Conservation (phyloP, 1,284 basidiomycete species). For the Rhodofomes roseus region DNA sequence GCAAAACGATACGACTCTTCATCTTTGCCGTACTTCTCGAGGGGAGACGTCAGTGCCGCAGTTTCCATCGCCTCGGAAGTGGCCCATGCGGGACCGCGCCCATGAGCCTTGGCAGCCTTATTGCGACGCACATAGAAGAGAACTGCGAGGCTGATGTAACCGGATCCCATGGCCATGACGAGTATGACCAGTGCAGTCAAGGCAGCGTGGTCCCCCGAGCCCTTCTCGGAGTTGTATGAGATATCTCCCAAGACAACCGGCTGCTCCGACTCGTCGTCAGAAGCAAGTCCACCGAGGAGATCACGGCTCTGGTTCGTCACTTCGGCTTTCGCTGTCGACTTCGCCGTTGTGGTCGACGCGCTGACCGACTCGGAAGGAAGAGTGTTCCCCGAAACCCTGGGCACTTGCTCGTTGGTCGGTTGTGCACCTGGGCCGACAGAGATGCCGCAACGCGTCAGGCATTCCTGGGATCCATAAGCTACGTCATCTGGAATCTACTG, state of each 20-base stretch:
- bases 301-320: conserved; percentile 14
- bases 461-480: conserved; percentile 30
- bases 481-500: conserved; percentile 33
- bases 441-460: conserved; percentile 31
- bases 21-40: conserved; percentile 11
- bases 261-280: conserved; percentile 34
- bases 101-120: conserved; percentile 3
- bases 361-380: conserved; percentile 19
- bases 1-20: too few species aligned
- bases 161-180: conserved; percentile 22
- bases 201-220: conserved; percentile 17
- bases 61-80: conserved; percentile 19
- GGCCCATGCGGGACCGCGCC: conserved; percentile 14
- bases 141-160: conserved; percentile 22
- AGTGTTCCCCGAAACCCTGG: conserved; percentile 29
- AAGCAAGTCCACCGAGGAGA: conserved; percentile 15
- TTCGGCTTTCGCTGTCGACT: conserved; percentile 4
- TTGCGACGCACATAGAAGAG: conserved; percentile 16
- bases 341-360: conserved; percentile 7
- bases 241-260: too few species aligned
- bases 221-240: neutral
- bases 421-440: conserved; percentile 24
- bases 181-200: conserved; percentile 20
- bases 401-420: conserved; percentile 30
- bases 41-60: conserved; percentile 17